Conservation (phyloP, 768 basidiomycete species). For the Hortiboletus campestris region DNA sequence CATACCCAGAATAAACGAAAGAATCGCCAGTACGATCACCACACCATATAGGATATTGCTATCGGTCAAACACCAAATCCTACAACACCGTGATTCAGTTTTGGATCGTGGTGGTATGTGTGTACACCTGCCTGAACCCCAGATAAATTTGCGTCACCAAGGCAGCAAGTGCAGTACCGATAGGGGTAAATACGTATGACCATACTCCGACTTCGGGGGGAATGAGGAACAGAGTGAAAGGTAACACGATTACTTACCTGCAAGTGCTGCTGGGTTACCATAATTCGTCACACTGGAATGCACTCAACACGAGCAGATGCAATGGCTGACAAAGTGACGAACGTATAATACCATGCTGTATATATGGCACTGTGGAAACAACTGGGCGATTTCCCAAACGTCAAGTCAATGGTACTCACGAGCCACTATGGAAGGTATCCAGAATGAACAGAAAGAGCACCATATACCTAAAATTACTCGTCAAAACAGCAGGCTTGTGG, state of each 20-base stretch:
- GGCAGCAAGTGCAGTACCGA: constrained; percentile 46
- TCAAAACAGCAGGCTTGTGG: background rate
- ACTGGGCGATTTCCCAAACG: no score
- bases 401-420: constrained; percentile 6
- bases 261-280: constrained; percentile 11
- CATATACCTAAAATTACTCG: no score
- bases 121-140: constrained; percentile 38
- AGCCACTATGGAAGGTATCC: constrained; percentile 20
- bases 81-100: background rate
- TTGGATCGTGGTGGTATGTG: no score
- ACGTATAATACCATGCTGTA: constrained; percentile 21
- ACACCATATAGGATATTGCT: constrained; percentile 28
- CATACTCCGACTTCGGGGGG: constrained; percentile 39
- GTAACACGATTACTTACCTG: background rate
- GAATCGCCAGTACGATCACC: constrained; percentile 36
- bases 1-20: constrained; percentile 44
- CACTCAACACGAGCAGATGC: background rate
- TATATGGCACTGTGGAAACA: constrained; percentile 11
- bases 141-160: constrained; percentile 50
- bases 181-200: constrained; percentile 51
- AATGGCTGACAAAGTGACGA: background rate
- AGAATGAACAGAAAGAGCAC: constrained; percentile 4
- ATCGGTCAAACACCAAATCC: constrained; percentile 15
- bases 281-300: constrained; percentile 10
- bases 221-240: background rate